Conservation (phyloP, 805 yeast species). For the Maudiozyma turicensis region DNA sequence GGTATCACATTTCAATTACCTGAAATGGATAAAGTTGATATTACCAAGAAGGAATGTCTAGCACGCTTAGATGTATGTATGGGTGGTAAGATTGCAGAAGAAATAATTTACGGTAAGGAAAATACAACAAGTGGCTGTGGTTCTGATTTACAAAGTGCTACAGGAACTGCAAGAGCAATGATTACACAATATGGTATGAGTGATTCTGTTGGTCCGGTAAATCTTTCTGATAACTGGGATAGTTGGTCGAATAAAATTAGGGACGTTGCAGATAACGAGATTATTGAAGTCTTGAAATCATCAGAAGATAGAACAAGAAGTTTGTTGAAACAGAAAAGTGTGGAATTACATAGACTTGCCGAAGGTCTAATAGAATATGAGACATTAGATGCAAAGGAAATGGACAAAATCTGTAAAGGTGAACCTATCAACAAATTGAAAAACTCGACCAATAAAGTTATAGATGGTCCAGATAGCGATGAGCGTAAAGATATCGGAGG, state of each 20-base stretch:
- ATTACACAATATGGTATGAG: conserved; percentile 96
- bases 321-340: conserved; percentile 48
- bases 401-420: conserved; percentile 77
- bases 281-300: conserved; percentile 58
- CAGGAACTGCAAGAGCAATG: conserved; percentile 91
- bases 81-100: conserved; percentile 99
- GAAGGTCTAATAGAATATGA: conserved; percentile 92
- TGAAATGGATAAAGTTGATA: conserved; percentile 95
- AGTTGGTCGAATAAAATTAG: conserved; percentile 86
- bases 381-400: conserved; percentile 84
- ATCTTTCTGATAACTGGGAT: conserved; percentile 84
- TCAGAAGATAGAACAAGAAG: conserved; percentile 75
- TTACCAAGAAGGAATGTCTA: conserved; percentile 78
- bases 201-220: conserved; percentile 85
- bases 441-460: conserved; percentile 65
- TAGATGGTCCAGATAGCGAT: conserved; percentile 43
- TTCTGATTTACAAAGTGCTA: conserved; percentile 82
- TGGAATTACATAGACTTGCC: conserved; percentile 79
- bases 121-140: conserved; percentile 95
- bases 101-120: conserved; percentile 78
- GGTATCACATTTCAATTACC: conserved; percentile 97
- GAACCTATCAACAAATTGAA: conserved; percentile 62
- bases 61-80: conserved; percentile 93
- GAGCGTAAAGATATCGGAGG: conserved; percentile 34
- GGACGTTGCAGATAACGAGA: conserved; percentile 89